Conservation (phyloP, 176 grass and related monocot species). For the Triticum dicoccoides region DNA sequence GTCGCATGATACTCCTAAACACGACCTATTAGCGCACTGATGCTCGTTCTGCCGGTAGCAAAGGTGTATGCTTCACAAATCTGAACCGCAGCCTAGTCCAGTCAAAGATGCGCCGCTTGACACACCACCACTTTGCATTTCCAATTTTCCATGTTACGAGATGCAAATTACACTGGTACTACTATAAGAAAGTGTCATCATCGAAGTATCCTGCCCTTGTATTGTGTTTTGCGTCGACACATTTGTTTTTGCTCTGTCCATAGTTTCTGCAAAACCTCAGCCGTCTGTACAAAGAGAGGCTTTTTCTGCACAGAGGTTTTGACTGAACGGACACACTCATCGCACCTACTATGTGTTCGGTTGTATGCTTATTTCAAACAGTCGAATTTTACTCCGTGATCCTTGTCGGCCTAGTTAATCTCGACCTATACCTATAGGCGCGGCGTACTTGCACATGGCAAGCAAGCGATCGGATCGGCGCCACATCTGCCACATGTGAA, state of each 20-base stretch:
- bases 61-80: not conserved
- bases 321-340: not conserved
- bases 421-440: not conserved
- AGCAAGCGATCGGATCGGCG: not conserved
- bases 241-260: not conserved
- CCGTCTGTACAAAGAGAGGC: not conserved
- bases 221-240: not conserved
- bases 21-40: too few species aligned
- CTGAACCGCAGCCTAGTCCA: not conserved
- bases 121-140: not conserved
- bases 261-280: not conserved
- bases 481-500: slow-evolving; percentile 3
- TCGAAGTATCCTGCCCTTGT: not conserved
- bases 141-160: not conserved
- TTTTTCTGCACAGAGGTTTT: not conserved
- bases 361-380: not conserved
- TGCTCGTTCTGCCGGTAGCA: not conserved
- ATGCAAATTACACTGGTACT: not conserved
- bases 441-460: slow-evolving; percentile 15
- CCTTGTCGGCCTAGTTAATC: not conserved
- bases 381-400: not conserved
- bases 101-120: slow-evolving; percentile 33
- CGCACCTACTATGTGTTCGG: not conserved
- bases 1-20: not conserved
- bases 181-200: not conserved